A percentile compares a stretch with the other conserved stretches of the same genome.
Conservation (phyloP, 192 early-diverging fungal species). For the Podila minutissima region DNA sequence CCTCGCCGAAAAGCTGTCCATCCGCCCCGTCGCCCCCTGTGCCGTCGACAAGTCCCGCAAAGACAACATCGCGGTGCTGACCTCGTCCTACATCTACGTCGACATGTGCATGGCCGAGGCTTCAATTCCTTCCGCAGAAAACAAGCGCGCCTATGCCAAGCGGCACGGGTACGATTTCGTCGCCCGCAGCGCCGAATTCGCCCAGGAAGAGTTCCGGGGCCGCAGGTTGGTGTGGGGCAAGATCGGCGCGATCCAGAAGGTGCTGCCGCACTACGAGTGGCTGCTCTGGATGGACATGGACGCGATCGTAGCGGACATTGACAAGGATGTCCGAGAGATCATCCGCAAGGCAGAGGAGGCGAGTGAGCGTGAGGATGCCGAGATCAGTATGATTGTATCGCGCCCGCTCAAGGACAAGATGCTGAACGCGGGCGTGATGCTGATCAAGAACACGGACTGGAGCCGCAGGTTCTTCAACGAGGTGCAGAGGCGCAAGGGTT, state of each 20-base stretch:
- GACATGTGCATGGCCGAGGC: constrained; percentile 66
- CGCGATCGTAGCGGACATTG: constrained; percentile 59
- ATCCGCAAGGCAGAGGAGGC: constrained; percentile 47
- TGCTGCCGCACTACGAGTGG: constrained; percentile 68
- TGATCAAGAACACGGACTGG: constrained; percentile 67
- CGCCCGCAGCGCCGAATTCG: constrained; percentile 64
- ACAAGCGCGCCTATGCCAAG: constrained; percentile 63
- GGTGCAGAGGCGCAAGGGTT: constrained; percentile 50
- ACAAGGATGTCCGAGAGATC: constrained; percentile 51
- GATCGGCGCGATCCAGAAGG: constrained; percentile 63
- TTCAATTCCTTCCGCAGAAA: constrained; percentile 54
- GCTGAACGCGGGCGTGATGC: constrained; percentile 69
- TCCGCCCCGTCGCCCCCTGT: constrained; percentile 40
- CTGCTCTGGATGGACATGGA: constrained; percentile 74
- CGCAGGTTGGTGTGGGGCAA: constrained; percentile 71
- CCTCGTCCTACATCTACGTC: constrained; percentile 63
- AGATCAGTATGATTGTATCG: constrained; percentile 61
- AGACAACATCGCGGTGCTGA: constrained; percentile 56
- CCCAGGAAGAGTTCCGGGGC: constrained; percentile 56
- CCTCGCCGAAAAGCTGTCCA: constrained; percentile 35
- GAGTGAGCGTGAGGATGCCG: constrained; percentile 12
- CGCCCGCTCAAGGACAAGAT: constrained; percentile 57
- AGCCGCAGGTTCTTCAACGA: constrained; percentile 55
- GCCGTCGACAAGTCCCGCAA: constrained; percentile 13
- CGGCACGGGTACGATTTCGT: constrained; percentile 65